phyloP scores from a whole-genome alignment of 176 grass and related monocot species.

The Neostapfia colusana region DNA sequence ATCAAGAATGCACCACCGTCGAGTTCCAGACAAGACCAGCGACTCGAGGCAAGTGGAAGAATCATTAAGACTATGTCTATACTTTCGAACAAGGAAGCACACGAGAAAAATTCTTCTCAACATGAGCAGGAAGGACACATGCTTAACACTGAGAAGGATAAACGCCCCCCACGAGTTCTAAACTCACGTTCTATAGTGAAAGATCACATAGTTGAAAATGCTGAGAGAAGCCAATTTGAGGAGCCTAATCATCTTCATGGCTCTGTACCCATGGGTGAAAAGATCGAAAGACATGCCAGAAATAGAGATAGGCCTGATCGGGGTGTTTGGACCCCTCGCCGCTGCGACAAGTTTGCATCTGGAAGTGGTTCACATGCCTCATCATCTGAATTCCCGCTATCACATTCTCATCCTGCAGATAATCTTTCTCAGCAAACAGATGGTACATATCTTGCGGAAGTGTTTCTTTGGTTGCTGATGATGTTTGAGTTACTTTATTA shows the following conservation, averaged over 20 bases:
- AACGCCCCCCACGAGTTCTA: slow-evolving; percentile 52
- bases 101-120: slow-evolving; percentile 38
- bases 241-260: slow-evolving; percentile 54
- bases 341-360: slow-evolving; percentile 60
- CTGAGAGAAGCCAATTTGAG: slow-evolving; percentile 67
- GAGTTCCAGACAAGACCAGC: slow-evolving; percentile 57
- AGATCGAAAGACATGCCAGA: slow-evolving; percentile 67
- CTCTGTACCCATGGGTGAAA: slow-evolving; percentile 53
- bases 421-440: slow-evolving; percentile 51
- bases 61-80: slow-evolving; percentile 73
- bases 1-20: slow-evolving; percentile 46
- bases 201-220: slow-evolving; percentile 59
- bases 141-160: slow-evolving; percentile 61
- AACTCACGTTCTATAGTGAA: slow-evolving; percentile 47
- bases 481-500: slow-evolving; percentile 15
- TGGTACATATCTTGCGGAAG: slow-evolving; percentile 42
- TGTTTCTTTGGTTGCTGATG: not conserved
- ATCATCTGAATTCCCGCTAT: slow-evolving; percentile 43
- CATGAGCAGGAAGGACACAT: slow-evolving; percentile 54
- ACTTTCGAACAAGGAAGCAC: slow-evolving; percentile 72
- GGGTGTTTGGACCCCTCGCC: slow-evolving; percentile 82
- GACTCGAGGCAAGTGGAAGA: slow-evolving; percentile 60
- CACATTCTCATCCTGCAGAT: slow-evolving; percentile 49
- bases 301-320: slow-evolving; percentile 91
- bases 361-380: slow-evolving; percentile 38